A percentile compares a stretch with the other conserved stretches of the same genome.
Evolutionary conservation across 2,329 filamentous ascomycete species (phyloP).

Genomic region (Penicillium sp.): DNA sequence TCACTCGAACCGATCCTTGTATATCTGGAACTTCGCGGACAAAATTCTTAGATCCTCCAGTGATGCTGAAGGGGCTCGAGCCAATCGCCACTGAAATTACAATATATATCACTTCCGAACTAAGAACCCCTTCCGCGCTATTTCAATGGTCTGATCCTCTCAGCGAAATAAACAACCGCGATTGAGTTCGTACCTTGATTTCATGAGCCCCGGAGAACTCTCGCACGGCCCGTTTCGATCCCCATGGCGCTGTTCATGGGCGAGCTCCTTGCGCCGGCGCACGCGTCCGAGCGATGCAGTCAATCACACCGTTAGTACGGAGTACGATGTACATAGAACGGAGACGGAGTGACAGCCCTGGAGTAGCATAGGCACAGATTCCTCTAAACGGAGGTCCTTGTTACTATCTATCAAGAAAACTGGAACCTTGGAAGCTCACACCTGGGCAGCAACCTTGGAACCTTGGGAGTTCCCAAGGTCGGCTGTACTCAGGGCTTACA

Average conservation of each 20-base stretch:
- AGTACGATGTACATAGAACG: neutral
- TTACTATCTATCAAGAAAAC: too few species aligned
- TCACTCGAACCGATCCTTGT: neutral
- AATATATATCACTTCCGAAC: neutral
- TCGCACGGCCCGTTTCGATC: constrained; percentile 12
- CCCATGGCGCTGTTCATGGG: neutral
- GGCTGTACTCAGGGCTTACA: neutral
- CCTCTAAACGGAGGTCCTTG: too few species aligned
- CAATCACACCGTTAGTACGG: constrained; percentile 1
- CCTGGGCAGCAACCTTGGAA: too few species aligned
- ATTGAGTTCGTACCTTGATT: constrained; percentile 13
- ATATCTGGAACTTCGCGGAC: neutral
- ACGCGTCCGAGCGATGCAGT: neutral
- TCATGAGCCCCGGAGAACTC: constrained; percentile 2
- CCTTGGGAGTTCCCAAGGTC: too few species aligned
- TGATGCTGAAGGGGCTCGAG: neutral
- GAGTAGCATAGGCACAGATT: too few species aligned
- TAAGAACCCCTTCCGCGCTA: neutral
- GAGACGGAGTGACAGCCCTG: too few species aligned
- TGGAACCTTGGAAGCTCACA: too few species aligned
- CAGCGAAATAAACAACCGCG: neutral
- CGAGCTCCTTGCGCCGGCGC: neutral
- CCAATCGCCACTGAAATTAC: neutral
- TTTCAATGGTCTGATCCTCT: neutral
- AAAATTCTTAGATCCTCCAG: too few species aligned